Percentiles rank a stretch among this genome's conserved stretches.
Conservation (phyloP, 768 basidiomycete species). For the Lactarius hengduanensis region DNA sequence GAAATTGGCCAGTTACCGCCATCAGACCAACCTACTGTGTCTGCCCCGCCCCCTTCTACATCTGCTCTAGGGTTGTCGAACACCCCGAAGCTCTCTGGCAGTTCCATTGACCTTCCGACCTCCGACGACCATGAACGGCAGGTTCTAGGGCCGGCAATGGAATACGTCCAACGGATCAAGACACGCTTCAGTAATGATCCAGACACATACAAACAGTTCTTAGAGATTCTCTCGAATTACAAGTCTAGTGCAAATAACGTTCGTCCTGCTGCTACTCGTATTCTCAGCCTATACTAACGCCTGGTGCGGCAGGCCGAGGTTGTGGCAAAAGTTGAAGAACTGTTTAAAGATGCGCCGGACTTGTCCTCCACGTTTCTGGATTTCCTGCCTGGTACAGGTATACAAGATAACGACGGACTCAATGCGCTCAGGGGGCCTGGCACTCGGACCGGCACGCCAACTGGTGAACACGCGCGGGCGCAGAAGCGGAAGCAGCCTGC, state of each 20-base stretch:
- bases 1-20: background rate
- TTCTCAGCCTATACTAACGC: conserved; percentile 2
- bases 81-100: conserved; percentile 4
- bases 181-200: conserved; percentile 76
- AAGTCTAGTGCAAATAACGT: conserved; percentile 51
- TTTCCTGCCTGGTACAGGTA: conserved; percentile 58
- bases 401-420: conserved; percentile 11
- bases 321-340: conserved; percentile 59
- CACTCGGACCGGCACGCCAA: conserved; percentile 27
- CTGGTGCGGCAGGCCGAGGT: conserved; percentile 54
- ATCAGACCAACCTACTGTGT: conserved; percentile 15
- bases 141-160: conserved; percentile 73
- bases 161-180: conserved; percentile 97
- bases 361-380: conserved; percentile 69
- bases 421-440: conserved; percentile 27
- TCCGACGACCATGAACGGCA: conserved; percentile 25
- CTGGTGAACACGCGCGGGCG: conserved; percentile 43
- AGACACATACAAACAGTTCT: conserved; percentile 78
- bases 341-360: conserved; percentile 78
- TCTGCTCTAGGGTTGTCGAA: conserved; percentile 21
- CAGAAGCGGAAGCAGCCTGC: conserved; percentile 37
- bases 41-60: conserved; percentile 22
- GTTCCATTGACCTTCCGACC: conserved; percentile 14
- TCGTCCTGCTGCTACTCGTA: conserved; percentile 34
- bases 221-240: conserved; percentile 72